Percentiles rank a stretch among this genome's conserved stretches.
Conservation (phyloP, 768 basidiomycete genomes). For the Dictyophora rubrovolvata region DNA sequence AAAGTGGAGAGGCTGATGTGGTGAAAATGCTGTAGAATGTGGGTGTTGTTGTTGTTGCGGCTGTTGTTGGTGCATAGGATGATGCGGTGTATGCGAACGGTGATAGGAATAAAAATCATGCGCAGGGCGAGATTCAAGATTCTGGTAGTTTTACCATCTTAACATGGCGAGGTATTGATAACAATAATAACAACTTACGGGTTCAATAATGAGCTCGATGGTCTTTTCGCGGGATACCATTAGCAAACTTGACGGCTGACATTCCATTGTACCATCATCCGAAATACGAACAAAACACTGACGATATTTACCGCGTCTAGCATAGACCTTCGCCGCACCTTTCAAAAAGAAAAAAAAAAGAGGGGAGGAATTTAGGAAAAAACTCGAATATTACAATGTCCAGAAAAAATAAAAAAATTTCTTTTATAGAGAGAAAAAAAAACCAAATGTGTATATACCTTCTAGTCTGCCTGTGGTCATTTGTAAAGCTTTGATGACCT, state of each 20-base stretch:
- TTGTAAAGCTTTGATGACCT: constrained; percentile 12
- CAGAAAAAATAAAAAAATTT: neutral
- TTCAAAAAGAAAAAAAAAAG: neutral
- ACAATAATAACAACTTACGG: constrained; percentile 6
- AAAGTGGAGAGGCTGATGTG: neutral
- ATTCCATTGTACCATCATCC: constrained; percentile 4
- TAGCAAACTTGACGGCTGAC: constrained; percentile 3
- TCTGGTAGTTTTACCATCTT: no score
- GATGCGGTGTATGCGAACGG: neutral
- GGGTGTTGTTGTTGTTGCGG: neutral
- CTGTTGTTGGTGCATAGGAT: neutral
- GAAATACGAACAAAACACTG: constrained; percentile 11
- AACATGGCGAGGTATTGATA: no score
- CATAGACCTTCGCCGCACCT: constrained; percentile 11
- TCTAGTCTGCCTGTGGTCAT: constrained; percentile 10
- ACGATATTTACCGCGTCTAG: constrained; percentile 11
- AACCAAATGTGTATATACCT: constrained; percentile 1
- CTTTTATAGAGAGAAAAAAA: neutral
- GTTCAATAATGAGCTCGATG: constrained; percentile 13
- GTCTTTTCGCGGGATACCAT: constrained; percentile 11
- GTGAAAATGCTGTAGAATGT: neutral
- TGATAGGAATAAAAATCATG: neutral
- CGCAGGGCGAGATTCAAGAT: neutral
- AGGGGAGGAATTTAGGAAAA: neutral
- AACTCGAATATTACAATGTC: no score